These are phyloP conservation scores for Serpula lacrymans DNA, from an alignment of 768 basidiomycete species.

Conservation along the genomic window DNA sequence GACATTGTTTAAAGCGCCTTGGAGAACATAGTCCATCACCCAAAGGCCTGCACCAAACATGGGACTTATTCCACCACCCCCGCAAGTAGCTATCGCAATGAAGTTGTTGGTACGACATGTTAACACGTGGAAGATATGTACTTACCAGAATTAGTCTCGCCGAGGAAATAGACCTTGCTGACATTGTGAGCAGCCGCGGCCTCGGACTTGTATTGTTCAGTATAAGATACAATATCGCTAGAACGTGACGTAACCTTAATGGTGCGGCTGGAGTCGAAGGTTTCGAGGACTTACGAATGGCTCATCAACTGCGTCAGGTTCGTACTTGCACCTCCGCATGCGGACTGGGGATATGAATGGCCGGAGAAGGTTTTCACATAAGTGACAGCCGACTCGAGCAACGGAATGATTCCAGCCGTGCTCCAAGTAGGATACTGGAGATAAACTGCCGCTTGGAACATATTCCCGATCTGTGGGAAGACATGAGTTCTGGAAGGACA, in stretches of 20 bases:
- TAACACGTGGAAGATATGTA: not conserved
- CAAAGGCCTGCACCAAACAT: slow-evolving; percentile 39
- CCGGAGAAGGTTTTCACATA: slow-evolving; percentile 30
- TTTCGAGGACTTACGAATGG: slow-evolving; percentile 25
- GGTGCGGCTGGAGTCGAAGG: not conserved
- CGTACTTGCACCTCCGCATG: slow-evolving; percentile 33
- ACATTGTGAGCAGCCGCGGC: slow-evolving; percentile 29
- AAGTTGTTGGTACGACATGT: not conserved
- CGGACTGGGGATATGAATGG: slow-evolving; percentile 37
- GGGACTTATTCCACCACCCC: slow-evolving; percentile 38
- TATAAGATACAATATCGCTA: slow-evolving; percentile 36
- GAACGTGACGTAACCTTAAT: not conserved
- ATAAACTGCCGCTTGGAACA: slow-evolving; percentile 36
- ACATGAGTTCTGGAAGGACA: not conserved
- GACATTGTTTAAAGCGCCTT: slow-evolving; percentile 32
- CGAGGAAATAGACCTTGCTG: slow-evolving; percentile 34
- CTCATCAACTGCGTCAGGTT: slow-evolving; percentile 32
- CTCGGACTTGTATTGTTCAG: slow-evolving; percentile 27
- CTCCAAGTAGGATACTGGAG: slow-evolving; percentile 28
- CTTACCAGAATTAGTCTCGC: slow-evolving; percentile 39
- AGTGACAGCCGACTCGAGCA: slow-evolving; percentile 23
- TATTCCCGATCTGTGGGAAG: slow-evolving; percentile 25
- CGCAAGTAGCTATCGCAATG: slow-evolving; percentile 34
- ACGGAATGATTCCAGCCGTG: slow-evolving; percentile 25
- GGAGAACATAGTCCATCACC: slow-evolving; percentile 39